Evolutionary conservation across 805 yeast genomes (phyloP).

Genomic region (Saccharomycopsis synnaedendra): DNA sequence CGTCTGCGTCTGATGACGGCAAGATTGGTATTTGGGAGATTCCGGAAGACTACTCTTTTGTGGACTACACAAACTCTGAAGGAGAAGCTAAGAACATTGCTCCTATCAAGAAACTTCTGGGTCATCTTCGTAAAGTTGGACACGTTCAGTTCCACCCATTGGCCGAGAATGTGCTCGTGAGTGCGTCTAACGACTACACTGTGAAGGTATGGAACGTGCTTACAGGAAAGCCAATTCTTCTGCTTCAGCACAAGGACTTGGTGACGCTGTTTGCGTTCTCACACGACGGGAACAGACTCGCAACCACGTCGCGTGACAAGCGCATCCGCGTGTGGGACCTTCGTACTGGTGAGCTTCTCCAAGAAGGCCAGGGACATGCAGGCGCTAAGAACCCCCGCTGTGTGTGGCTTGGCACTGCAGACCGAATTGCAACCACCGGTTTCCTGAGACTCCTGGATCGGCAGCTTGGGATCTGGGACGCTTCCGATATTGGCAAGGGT

Average conservation of each 20-base stretch:
- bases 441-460: constrained; percentile 88
- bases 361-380: constrained; percentile 82
- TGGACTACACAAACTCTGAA: constrained; percentile 39
- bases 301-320: constrained; percentile 87
- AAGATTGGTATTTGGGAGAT: constrained; percentile 79
- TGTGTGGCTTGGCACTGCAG: constrained; percentile 80
- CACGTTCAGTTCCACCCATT: constrained; percentile 84
- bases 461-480: constrained; percentile 91
- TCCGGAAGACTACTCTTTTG: constrained; percentile 72
- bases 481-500: constrained; percentile 60
- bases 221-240: constrained; percentile 55
- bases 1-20: constrained; percentile 74
- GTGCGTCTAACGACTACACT: constrained; percentile 82
- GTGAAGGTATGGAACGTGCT: constrained; percentile 87
- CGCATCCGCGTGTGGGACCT: constrained; percentile 87
- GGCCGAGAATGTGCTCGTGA: constrained; percentile 77
- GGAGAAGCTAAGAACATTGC: constrained; percentile 56
- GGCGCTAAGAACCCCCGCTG: constrained; percentile 90
- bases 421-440: constrained; percentile 87
- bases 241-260: constrained; percentile 78
- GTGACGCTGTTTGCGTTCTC: constrained; percentile 91
- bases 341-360: constrained; percentile 56
- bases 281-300: constrained; percentile 77
- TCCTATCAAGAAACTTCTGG: constrained; percentile 61
- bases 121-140: constrained; percentile 93